phyloP scores from a whole-genome alignment of 2,329 filamentous ascomycete genomes.

The Aspergillus sp. region DNA sequence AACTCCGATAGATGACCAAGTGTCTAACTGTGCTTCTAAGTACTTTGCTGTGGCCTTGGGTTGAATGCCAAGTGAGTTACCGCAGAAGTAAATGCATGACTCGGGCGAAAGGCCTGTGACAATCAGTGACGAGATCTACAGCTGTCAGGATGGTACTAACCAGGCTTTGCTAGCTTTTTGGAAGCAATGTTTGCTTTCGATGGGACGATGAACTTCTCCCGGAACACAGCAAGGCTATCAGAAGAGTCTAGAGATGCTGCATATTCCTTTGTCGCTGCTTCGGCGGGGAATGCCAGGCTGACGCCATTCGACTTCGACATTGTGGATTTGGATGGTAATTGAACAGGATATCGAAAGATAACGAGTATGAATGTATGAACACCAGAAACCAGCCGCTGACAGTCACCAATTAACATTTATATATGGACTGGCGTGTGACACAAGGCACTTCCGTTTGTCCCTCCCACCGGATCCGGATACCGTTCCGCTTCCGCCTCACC shows the following conservation, averaged over 20 bases:
- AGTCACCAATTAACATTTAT: background rate
- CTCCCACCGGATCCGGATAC: constrained; percentile 13
- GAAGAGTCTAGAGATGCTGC: constrained; percentile 58
- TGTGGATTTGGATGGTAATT: constrained; percentile 7
- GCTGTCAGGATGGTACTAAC: constrained; percentile 18
- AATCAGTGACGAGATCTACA: constrained; percentile 14
- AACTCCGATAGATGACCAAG: constrained; percentile 81
- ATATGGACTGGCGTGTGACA: background rate
- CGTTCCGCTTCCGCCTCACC: constrained; percentile 28
- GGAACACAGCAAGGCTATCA: constrained; percentile 62
- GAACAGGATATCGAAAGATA: background rate
- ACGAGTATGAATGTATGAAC: background rate
- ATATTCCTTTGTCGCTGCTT: constrained; percentile 39
- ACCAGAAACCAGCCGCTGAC: background rate
- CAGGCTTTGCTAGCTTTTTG: constrained; percentile 55
- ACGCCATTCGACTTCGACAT: constrained; percentile 18
- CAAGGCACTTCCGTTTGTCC: background rate
- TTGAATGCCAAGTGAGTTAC: constrained; percentile 85
- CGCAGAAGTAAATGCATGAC: constrained; percentile 72
- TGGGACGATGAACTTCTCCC: constrained; percentile 75
- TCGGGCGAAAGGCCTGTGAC: constrained; percentile 38
- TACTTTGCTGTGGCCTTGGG: constrained; percentile 67
- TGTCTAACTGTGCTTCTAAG: constrained; percentile 71
- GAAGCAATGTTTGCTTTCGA: constrained; percentile 71
- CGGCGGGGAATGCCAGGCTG: constrained; percentile 34